A percentile compares a stretch with the other conserved stretches of the same genome.
Evolutionary conservation across 441 rosid genomes (phyloP).

Genomic region (California macrophylla): DNA sequence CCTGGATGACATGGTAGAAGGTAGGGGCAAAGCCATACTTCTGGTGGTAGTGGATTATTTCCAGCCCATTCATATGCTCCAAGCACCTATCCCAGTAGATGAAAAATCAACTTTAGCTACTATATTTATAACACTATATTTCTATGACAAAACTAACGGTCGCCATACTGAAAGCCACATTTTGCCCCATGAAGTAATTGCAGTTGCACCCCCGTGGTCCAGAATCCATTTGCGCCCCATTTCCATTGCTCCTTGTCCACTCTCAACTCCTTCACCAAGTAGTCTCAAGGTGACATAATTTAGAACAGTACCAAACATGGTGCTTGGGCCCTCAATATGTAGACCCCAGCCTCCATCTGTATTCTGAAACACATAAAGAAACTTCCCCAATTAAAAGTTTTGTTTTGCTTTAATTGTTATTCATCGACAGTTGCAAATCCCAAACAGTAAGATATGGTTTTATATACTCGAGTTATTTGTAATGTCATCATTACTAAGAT

Average conservation of each 20-base stretch:
- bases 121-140: too few species aligned
- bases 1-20: constrained; percentile 74
- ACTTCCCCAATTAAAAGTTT: too few species aligned
- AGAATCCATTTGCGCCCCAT: constrained; percentile 71
- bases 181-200: constrained; percentile 88
- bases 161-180: constrained; percentile 74
- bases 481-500: too few species aligned
- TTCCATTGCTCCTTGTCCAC: constrained; percentile 55
- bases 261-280: constrained; percentile 75
- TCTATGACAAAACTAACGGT: too few species aligned
- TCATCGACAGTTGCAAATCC: too few species aligned
- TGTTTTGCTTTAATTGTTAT: too few species aligned
- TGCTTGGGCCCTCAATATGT: constrained; percentile 80
- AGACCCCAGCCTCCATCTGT: constrained; percentile 93
- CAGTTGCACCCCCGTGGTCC: constrained; percentile 70
- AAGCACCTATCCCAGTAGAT: constrained; percentile 46
- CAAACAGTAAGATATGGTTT: background rate
- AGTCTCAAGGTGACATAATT: constrained; percentile 64
- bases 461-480: constrained; percentile 2
- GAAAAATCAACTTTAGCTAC: background rate
- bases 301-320: constrained; percentile 76
- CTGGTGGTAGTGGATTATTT: constrained; percentile 83
- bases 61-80: constrained; percentile 91
- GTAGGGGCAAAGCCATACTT: constrained; percentile 84
- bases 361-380: constrained; percentile 41